Evolutionary conservation across 2,329 filamentous ascomycete species (phyloP).

Genomic region (Ascochyta viciae-villosae): DNA sequence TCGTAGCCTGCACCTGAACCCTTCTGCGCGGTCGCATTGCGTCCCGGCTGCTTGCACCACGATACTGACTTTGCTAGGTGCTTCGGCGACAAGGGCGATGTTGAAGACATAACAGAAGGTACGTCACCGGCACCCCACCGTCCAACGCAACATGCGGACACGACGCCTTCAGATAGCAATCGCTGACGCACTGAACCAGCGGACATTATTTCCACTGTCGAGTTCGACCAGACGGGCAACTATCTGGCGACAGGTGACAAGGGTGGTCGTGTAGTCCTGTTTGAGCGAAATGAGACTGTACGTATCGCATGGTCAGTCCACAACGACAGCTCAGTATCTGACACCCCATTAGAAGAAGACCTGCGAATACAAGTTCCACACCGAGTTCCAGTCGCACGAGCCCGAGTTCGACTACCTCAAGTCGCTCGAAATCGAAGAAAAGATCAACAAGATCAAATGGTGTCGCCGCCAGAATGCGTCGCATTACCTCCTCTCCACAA

Average conservation of each 20-base stretch:
- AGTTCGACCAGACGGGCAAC: conserved; percentile 89
- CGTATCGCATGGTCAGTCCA: conserved; percentile 42
- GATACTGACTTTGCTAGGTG: conserved; percentile 68
- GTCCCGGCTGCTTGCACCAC: neutral
- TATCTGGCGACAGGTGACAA: conserved; percentile 92
- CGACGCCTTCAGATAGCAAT: conserved; percentile 8
- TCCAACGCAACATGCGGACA: neutral
- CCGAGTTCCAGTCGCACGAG: conserved; percentile 99
- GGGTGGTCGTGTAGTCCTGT: conserved; percentile 82
- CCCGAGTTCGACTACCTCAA: conserved; percentile 99
- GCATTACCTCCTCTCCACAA: conserved; percentile 96
- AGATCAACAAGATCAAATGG: conserved; percentile 99
- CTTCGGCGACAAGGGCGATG: conserved; percentile 99
- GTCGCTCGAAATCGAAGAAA: conserved; percentile 98
- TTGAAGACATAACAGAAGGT: conserved; percentile 99
- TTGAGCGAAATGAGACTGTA: conserved; percentile 95
- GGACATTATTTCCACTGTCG: conserved; percentile 90
- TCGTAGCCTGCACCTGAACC: neutral
- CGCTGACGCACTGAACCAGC: conserved; percentile 57
- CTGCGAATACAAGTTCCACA: conserved; percentile 99
- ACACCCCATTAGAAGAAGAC: conserved; percentile 83
- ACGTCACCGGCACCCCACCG: conserved; percentile 35
- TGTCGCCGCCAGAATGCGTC: conserved; percentile 97
- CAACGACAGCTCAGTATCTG: conserved; percentile 9
- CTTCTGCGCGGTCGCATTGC: conserved; percentile 3